A percentile compares a stretch with the other conserved stretches of the same genome.
Conservation (phyloP, 1,139 yeast species). For the Petasospora fabianii region DNA sequence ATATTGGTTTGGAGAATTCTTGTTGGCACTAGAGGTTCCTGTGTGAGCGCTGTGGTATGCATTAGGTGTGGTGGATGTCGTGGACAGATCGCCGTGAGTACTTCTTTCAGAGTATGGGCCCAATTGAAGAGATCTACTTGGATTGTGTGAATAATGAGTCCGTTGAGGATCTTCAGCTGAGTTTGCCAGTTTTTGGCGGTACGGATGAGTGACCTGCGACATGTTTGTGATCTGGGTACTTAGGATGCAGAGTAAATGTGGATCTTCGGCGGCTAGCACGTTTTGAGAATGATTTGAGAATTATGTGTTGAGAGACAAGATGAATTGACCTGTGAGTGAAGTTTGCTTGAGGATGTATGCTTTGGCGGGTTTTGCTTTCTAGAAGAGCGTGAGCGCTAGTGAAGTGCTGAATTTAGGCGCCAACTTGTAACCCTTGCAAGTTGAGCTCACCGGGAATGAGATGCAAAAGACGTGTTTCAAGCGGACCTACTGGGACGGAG, state of each 20-base stretch:
- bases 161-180: no score
- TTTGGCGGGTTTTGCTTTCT: no score
- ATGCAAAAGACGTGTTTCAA: no score
- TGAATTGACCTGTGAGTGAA: no score
- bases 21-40: neutral
- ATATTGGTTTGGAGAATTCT: neutral
- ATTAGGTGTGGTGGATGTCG: neutral
- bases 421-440: no score
- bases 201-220: constrained; percentile 11
- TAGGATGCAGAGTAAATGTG: neutral
- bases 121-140: neutral
- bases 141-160: neutral
- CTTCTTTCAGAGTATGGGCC: neutral
- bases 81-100: neutral
- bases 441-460: no score
- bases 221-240: neutral
- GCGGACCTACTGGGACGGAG: no score
- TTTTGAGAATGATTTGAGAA: no score
- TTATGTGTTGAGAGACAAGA: no score
- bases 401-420: no score
- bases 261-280: neutral
- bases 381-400: no score
- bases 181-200: constrained; percentile 10
- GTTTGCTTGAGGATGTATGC: no score
- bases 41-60: neutral